Evolutionary conservation across 805 yeast species (phyloP).

Genomic region (Metschnikowia aberdeeniae): DNA sequence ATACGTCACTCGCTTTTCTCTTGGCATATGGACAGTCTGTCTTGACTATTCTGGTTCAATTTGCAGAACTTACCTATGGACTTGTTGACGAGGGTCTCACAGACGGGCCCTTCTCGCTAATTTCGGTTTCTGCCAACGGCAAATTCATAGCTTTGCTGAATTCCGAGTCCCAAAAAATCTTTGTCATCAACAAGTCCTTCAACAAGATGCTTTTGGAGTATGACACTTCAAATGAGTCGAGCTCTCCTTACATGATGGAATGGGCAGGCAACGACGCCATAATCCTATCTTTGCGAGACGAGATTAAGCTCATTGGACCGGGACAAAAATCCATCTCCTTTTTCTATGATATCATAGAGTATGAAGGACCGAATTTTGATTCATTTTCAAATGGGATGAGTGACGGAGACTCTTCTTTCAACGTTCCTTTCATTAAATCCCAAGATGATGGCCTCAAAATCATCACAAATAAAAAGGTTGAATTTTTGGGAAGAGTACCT

Average conservation of each 20-base stretch:
- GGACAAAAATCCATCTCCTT: slow-evolving; percentile 53
- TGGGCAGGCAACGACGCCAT: slow-evolving; percentile 92
- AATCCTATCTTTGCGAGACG: slow-evolving; percentile 58
- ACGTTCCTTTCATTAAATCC: slow-evolving; percentile 43
- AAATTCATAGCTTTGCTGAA: slow-evolving; percentile 50
- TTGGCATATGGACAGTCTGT: slow-evolving; percentile 28
- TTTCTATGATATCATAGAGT: slow-evolving; percentile 38
- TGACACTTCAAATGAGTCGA: slow-evolving; percentile 36
- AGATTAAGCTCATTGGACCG: slow-evolving; percentile 68
- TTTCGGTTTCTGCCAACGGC: slow-evolving; percentile 51
- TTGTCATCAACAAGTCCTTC: slow-evolving; percentile 48
- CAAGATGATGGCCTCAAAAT: slow-evolving; percentile 70
- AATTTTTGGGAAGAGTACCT: slow-evolving; percentile 62
- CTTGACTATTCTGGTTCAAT: slow-evolving; percentile 23
- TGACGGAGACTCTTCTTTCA: slow-evolving; percentile 22
- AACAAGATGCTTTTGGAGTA: slow-evolving; percentile 42
- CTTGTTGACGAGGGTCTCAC: slow-evolving; percentile 37
- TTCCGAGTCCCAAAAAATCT: slow-evolving; percentile 36
- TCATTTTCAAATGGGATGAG: slow-evolving; percentile 12
- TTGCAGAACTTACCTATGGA: slow-evolving; percentile 21
- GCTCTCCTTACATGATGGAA: slow-evolving; percentile 44
- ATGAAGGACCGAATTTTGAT: slow-evolving; percentile 30
- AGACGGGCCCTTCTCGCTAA: slow-evolving; percentile 45
- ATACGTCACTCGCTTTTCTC: slow-evolving; percentile 19
- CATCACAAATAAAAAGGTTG: slow-evolving; percentile 53